Evolutionary conservation across 768 basidiomycete genomes (phyloP).

Genomic region (Trametes punicea): DNA sequence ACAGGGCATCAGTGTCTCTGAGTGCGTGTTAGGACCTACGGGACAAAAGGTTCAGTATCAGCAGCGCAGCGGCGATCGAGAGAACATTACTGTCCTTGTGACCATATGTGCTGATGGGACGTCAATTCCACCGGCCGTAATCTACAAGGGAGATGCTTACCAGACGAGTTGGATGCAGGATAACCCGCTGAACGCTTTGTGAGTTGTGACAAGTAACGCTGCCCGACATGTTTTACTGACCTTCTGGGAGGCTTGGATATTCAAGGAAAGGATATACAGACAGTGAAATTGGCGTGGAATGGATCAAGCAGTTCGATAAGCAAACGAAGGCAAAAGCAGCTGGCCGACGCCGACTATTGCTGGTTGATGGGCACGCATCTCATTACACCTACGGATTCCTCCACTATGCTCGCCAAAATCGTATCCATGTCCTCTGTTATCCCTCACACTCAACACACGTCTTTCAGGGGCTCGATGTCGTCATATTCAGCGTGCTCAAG

Average conservation of each 20-base stretch:
- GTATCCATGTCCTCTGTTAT: constrained; percentile 44
- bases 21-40: constrained; percentile 31
- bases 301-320: constrained; percentile 40
- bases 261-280: constrained; percentile 36
- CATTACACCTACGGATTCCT: constrained; percentile 41
- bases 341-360: constrained; percentile 31
- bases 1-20: constrained; percentile 22
- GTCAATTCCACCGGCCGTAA: constrained; percentile 34
- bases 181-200: constrained; percentile 41
- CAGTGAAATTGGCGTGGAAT: constrained; percentile 35
- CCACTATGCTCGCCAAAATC: constrained; percentile 32
- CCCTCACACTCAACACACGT: constrained; percentile 44
- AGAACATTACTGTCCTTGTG: constrained; percentile 40
- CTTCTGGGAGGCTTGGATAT: constrained; percentile 18
- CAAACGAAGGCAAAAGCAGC: constrained; percentile 36
- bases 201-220: constrained; percentile 29
- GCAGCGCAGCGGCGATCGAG: constrained; percentile 31
- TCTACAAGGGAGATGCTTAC: constrained; percentile 38
- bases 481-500: background rate
- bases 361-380: constrained; percentile 46
- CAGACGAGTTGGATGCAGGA: constrained; percentile 37
- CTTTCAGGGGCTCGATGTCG: constrained; percentile 20
- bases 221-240: background rate
- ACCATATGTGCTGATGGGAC: constrained; percentile 45
- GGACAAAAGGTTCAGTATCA: constrained; percentile 31